Evolutionary conservation across 2,329 filamentous ascomycete genomes (phyloP), one percentile per base, ranked within the genome.

Genomic region (Colletotrichum musicola): DNA sequence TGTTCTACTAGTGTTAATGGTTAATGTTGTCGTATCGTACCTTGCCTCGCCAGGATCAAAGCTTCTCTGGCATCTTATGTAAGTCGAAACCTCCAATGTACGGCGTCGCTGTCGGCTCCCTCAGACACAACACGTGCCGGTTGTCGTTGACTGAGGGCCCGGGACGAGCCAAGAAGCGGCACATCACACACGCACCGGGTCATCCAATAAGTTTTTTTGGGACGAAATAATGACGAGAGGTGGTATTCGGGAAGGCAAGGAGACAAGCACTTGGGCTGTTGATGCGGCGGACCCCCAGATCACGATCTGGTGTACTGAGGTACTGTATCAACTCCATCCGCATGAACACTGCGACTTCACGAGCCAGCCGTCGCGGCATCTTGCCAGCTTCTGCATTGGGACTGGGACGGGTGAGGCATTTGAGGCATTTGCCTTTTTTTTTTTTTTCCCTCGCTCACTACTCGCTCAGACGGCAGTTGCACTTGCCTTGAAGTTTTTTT

Each of bases 291-390:
- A 35, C 56, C 54, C 47, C 49, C 14, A 25, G 47, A 60, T 68
- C 54, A 49, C 49, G 54, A 59, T 64, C 65, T 18, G 22, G 10
- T 7, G 30, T 10, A 35, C 30, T 35, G 22, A 35, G 30, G 30
- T 10, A 35, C 30, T 35, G 30, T 35, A 35, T 38, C 47, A 30
- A 56, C 61, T 44, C 62, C 65, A 60, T 68, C 49, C 65, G 65
- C 65, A 65, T 68, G 55, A 68, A 68, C 53, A 68, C 55, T 64
- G 49, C 65, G 22, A 65, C 65, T 42, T 60, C 16, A 44, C 49
- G 35, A 18, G 16, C 30, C 40, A 44, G 22, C 46, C n/a, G 47
- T 12, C 44, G 20, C 38, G 22, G 22, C 35, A 44, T 35, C 14
- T 54, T 53, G 27, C 47, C 65, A 64, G 64, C 60, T 64, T 35